A percentile compares a stretch with the other conserved stretches of the same genome.
These are phyloP conservation scores for Aphanomyces euteiches DNA, from an alignment of 352 stramenopile species.

Conservation along the genomic window DNA sequence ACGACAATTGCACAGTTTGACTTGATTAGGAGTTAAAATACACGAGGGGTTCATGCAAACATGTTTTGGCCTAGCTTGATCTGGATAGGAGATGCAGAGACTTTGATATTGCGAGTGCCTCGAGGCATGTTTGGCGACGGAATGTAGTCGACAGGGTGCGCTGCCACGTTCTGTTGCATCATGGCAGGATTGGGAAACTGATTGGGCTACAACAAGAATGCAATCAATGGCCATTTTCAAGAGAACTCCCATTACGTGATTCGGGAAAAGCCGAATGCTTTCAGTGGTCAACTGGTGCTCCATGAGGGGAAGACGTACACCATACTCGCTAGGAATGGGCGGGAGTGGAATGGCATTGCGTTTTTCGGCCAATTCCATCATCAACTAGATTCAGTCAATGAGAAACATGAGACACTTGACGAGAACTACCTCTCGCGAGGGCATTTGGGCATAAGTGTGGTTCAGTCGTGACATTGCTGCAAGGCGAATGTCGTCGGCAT, in stretches of 20 bases:
- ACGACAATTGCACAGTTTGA: too few species aligned
- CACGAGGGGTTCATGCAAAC: too few species aligned
- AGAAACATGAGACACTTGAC: slow-evolving; percentile 23
- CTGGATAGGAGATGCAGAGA: slow-evolving; percentile 56
- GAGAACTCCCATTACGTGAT: slow-evolving; percentile 35
- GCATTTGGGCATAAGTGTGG: slow-evolving; percentile 71
- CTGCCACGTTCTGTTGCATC: background rate
- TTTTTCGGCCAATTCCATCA: slow-evolving; percentile 84
- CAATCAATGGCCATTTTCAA: too few species aligned
- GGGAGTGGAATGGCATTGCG: slow-evolving; percentile 73
- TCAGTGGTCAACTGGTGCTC: slow-evolving; percentile 69
- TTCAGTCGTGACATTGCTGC: slow-evolving; percentile 73
- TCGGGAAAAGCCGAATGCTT: slow-evolving; percentile 50
- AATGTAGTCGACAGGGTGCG: slow-evolving; percentile 7
- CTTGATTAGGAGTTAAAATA: too few species aligned
- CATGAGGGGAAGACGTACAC: slow-evolving; percentile 63
- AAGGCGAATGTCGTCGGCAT: slow-evolving; percentile 71
- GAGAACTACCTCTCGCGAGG: slow-evolving; percentile 54
- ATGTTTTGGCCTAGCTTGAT: slow-evolving; percentile 39
- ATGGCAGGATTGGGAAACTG: background rate
- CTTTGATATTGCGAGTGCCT: slow-evolving; percentile 73
- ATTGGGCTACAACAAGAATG: too few species aligned
- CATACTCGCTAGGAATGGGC: slow-evolving; percentile 78
- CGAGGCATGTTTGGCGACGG: slow-evolving; percentile 48
- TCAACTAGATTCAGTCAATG: slow-evolving; percentile 42